Base-by-base conservation (phyloP, 352 stramenopile species). In the Pythium grandisporangium region DNA sequence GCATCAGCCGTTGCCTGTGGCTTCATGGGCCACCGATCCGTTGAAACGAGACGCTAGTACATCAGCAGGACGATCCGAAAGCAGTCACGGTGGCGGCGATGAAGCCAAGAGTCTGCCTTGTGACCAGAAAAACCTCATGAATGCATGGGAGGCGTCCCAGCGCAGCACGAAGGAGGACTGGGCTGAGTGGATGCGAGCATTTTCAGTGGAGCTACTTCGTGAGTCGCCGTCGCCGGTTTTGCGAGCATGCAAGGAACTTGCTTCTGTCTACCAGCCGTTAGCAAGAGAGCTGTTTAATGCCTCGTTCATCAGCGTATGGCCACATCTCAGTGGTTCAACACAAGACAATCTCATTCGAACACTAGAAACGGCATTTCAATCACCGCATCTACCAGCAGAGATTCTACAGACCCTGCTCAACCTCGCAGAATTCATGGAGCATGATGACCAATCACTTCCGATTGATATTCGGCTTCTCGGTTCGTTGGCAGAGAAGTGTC, bases 361-460 rank as follows among this genome's bases (percentile, higher is more conserved):
- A 21, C 64, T 99, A 5, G 90, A 99, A 53, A 84, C 78, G 7
- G 96, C 96, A 14, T 98, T 99, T 39, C 81, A 94, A 41, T 89
- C 76, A 30, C 57, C 73, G 1, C 70, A 96, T 51, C 57, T 96
- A 6, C 97, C 96, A n/a, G 93, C 95, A 14, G 96, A 99, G 63
- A 99, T 99, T 27, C 53, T 99, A 8, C 95, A 99, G 60, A 93
- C 88, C 24, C 71, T 99, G 24, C 63, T 99, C 11, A 98, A 99
- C 56, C 70, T 99, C 13, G 96, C 95, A 5, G 97, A 99, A 74
- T 99, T 99, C 44, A 99, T 99, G 94, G 96, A 99, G 66, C 95
- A 98, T 48, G 95, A 99, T 51, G 95, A 98, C 44, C 81, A 97
- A 59, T 76, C 79, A 13, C 62, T 99, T 30, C 95, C 96, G 12